These are phyloP conservation scores for Hypoxylon fragiforme DNA, from an alignment of 495 filamentous ascomycete species.

Conservation along the genomic window DNA sequence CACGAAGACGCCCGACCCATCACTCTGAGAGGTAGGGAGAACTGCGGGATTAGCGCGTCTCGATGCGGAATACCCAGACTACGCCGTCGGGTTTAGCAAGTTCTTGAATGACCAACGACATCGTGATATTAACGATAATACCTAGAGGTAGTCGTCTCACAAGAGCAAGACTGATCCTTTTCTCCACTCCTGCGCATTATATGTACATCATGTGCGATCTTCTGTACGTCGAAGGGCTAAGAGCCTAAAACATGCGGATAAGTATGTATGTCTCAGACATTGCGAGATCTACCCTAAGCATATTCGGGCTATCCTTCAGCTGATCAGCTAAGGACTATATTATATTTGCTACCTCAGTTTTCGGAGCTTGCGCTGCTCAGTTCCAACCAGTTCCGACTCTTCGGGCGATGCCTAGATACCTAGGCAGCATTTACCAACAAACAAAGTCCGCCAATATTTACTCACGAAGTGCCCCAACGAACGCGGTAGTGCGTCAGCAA, in stretches of 20 bases:
- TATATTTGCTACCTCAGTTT: conserved; percentile 1
- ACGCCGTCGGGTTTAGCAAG: conserved; percentile 7
- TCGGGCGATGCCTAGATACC: background rate
- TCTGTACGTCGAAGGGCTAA: conserved; percentile 9
- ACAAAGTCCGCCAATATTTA: background rate
- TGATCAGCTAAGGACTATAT: conserved; percentile 5
- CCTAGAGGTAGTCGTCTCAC: background rate
- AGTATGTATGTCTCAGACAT: conserved; percentile 35
- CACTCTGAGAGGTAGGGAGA: conserved; percentile 5
- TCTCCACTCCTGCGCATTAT: conserved; percentile 4
- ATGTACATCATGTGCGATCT: conserved; percentile 2
- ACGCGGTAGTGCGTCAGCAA: conserved; percentile 18
- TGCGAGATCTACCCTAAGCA: conserved; percentile 10
- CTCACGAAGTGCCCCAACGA: conserved; percentile 9
- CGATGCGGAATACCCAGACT: too few species aligned
- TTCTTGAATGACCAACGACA: conserved; percentile 8
- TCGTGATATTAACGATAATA: conserved; percentile 4
- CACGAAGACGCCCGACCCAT: conserved; percentile 19
- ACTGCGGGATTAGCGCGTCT: conserved; percentile 25
- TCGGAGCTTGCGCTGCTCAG: background rate
- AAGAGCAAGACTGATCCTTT: conserved; percentile 6
- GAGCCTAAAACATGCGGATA: conserved; percentile 10
- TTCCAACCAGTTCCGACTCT: background rate
- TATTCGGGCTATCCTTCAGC: conserved; percentile 13
- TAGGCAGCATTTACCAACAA: conserved; percentile 3